These are phyloP conservation scores for Macrolepiota dolichaula DNA, from an alignment of 768 basidiomycete species.

Conservation along the genomic window DNA sequence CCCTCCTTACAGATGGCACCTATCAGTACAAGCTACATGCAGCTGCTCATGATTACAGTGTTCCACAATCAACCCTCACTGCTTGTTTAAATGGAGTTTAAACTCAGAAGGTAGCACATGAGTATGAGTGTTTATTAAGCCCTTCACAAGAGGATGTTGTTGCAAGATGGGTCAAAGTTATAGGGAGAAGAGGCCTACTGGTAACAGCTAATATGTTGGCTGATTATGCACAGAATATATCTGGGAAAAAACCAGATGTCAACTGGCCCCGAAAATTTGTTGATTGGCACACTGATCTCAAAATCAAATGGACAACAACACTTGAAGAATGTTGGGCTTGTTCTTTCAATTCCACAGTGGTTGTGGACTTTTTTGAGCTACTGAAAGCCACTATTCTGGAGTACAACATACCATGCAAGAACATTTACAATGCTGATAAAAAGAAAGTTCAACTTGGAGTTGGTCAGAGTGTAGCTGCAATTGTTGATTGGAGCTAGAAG, in stretches of 20 bases:
- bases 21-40: too few species aligned
- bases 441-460: slow-evolving; percentile 11
- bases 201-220: not conserved
- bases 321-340: not conserved
- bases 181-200: not conserved
- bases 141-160: too few species aligned
- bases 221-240: not conserved
- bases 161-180: not conserved
- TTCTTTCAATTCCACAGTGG: not conserved
- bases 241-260: not conserved
- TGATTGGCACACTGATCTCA: not conserved
- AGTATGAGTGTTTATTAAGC: too few species aligned
- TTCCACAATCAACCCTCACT: too few species aligned
- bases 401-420: slow-evolving; percentile 1
- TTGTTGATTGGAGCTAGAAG: not conserved
- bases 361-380: not conserved
- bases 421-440: slow-evolving; percentile 14
- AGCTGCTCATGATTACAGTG: too few species aligned
- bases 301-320: not conserved
- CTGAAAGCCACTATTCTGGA: not conserved
- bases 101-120: too few species aligned
- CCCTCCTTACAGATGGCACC: too few species aligned
- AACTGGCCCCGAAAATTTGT: not conserved
- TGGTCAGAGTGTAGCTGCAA: slow-evolving; percentile 1
- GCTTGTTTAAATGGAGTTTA: too few species aligned